Evolutionary conservation across 2,329 filamentous ascomycete genomes (phyloP).

Genomic region (Aspergillus fructus): DNA sequence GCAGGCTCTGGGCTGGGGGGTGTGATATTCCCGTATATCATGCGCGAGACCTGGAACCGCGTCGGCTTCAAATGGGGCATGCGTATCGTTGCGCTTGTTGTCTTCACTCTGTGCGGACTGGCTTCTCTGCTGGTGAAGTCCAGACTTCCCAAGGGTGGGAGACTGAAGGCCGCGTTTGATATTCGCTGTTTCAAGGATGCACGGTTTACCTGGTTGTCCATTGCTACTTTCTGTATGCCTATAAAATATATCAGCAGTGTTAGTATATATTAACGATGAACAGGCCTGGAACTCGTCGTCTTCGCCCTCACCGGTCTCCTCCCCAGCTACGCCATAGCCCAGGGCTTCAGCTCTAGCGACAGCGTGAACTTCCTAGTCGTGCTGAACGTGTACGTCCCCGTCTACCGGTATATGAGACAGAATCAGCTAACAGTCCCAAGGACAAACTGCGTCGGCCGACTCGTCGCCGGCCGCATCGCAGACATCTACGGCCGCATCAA

Average conservation of each 20-base stretch:
- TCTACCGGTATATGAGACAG: no score
- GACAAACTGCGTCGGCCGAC: constrained; percentile 44
- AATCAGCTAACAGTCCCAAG: constrained; percentile 15
- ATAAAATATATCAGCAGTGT: background rate
- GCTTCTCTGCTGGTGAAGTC: constrained; percentile 37
- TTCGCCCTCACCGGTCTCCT: constrained; percentile 30
- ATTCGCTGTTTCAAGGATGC: constrained; percentile 45
- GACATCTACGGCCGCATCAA: constrained; percentile 51
- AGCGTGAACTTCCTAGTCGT: constrained; percentile 39
- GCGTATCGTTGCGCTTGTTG: constrained; percentile 37
- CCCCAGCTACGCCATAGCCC: constrained; percentile 29
- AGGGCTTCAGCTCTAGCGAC: constrained; percentile 26
- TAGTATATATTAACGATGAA: background rate
- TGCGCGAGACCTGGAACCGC: constrained; percentile 32
- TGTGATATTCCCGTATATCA: constrained; percentile 38
- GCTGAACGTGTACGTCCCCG: constrained; percentile 30
- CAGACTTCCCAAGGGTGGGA: constrained; percentile 33
- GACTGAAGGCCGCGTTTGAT: constrained; percentile 39
- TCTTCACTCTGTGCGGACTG: constrained; percentile 31
- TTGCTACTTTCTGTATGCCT: constrained; percentile 44
- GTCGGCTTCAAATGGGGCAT: constrained; percentile 43
- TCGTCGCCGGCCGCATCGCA: constrained; percentile 45
- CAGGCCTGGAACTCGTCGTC: constrained; percentile 33
- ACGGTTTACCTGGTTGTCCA: constrained; percentile 45
- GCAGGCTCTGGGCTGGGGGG: constrained; percentile 41